These are phyloP conservation scores for Babesia bigemina DNA, from an alignment of 169 alveolate genomes.

Conservation along the genomic window DNA sequence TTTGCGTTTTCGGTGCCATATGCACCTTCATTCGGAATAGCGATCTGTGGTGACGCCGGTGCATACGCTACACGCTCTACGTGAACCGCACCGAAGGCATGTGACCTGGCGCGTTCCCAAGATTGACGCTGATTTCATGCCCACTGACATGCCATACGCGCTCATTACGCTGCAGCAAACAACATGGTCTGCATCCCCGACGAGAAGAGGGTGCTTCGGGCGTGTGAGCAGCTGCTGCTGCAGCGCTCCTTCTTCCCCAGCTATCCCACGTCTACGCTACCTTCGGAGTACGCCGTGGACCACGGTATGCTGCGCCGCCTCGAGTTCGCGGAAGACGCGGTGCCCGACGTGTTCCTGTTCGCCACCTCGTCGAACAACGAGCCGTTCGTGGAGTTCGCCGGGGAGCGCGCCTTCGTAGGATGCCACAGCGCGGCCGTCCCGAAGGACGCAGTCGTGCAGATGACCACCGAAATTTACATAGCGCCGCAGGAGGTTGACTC, in stretches of 20 bases:
- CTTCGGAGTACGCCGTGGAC: conserved; percentile 69
- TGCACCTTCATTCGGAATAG: too few relatives aligned
- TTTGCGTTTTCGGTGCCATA: neutral
- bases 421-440: conserved; percentile 46
- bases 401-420: conserved; percentile 55
- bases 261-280: conserved; percentile 63
- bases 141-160: neutral
- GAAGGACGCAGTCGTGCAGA: conserved; percentile 23
- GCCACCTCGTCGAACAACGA: conserved; percentile 40
- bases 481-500: conserved; percentile 38
- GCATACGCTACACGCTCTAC: too few relatives aligned
- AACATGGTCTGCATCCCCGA: conserved; percentile 68
- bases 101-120: too few relatives aligned
- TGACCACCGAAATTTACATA: conserved; percentile 55
- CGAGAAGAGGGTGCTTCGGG: conserved; percentile 19
- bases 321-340: conserved; percentile 60
- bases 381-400: conserved; percentile 67
- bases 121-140: too few relatives aligned
- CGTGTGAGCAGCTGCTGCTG: conserved; percentile 51
- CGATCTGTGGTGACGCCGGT: too few relatives aligned
- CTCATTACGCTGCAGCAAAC: conserved; percentile 18
- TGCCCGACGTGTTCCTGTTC: conserved; percentile 62
- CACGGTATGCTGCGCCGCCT: conserved; percentile 47
- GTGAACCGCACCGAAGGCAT: too few relatives aligned
- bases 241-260: conserved; percentile 71